A percentile compares a stretch with the other conserved stretches of the same genome.
phyloP scores from a whole-genome alignment of 2,329 filamentous ascomycete genomes.

The Talaromyces atroroseus region DNA sequence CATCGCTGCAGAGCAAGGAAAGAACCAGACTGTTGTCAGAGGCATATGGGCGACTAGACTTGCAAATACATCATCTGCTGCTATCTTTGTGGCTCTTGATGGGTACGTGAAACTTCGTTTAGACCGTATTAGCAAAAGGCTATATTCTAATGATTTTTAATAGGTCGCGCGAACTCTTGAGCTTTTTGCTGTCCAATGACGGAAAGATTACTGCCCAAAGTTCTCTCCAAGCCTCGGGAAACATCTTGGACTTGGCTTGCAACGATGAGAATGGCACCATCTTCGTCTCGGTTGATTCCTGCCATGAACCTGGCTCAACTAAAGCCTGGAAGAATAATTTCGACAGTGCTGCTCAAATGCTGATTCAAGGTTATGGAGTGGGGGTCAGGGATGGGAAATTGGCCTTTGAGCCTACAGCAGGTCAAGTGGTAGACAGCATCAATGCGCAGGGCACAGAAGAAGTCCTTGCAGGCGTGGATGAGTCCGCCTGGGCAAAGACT shows the following conservation, averaged over 20 bases:
- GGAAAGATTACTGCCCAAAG: conserved; percentile 47
- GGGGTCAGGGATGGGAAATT: conserved; percentile 19
- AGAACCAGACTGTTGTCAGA: conserved; percentile 39
- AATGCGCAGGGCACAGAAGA: conserved; percentile 27
- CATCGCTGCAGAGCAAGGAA: conserved; percentile 23
- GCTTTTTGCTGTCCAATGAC: conserved; percentile 52
- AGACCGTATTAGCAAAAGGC: neutral
- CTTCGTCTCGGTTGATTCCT: conserved; percentile 50
- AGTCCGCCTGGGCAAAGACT: conserved; percentile 29
- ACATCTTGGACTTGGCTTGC: conserved; percentile 56
- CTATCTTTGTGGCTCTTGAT: conserved; percentile 52
- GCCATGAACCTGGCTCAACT: conserved; percentile 49
- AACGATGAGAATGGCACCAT: conserved; percentile 26
- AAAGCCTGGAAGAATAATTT: conserved; percentile 29
- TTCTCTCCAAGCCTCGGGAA: conserved; percentile 56
- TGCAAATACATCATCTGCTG: conserved; percentile 16
- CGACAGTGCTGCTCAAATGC: conserved; percentile 16
- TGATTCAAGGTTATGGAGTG: conserved; percentile 29
- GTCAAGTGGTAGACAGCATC: conserved; percentile 21
- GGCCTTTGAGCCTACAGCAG: conserved; percentile 22
- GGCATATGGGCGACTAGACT: conserved; percentile 44
- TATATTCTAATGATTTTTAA: conserved; percentile 33
- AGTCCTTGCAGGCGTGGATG: conserved; percentile 21
- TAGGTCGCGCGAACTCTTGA: conserved; percentile 62
- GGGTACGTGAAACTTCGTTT: conserved; percentile 44